Conservation (phyloP, 306 rosid genomes). For the Erythrophleum fordii region DNA sequence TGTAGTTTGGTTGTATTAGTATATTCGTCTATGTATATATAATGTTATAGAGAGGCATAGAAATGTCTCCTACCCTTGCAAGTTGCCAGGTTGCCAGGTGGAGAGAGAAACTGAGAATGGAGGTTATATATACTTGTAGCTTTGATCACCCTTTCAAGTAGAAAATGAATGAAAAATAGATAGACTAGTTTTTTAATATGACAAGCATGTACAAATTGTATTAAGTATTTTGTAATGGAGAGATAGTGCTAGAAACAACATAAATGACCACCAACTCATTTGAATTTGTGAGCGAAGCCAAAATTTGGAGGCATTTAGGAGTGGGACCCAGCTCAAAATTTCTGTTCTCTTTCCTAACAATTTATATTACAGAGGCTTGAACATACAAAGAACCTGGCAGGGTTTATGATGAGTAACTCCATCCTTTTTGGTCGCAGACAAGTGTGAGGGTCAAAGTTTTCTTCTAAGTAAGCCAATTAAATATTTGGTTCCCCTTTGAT, state of each 20-base stretch:
- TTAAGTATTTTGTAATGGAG: slow-evolving; percentile 13
- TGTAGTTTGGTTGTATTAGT: slow-evolving; percentile 18
- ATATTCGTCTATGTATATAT: background rate
- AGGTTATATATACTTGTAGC: background rate
- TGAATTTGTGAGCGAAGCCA: slow-evolving; percentile 63
- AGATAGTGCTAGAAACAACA: slow-evolving; percentile 36
- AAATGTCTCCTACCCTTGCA: background rate
- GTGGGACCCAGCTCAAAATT: slow-evolving; percentile 54
- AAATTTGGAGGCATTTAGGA: slow-evolving; percentile 49
- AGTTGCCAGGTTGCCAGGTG: slow-evolving; percentile 23
- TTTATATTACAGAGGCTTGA: background rate
- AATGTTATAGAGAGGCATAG: background rate
- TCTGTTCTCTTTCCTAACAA: slow-evolving; percentile 17
- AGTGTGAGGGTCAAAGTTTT: slow-evolving; percentile 58
- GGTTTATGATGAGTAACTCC: slow-evolving; percentile 47
- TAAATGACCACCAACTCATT: slow-evolving; percentile 55
- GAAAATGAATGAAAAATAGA: slow-evolving; percentile 24
- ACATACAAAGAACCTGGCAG: slow-evolving; percentile 55
- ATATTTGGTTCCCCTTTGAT: slow-evolving; percentile 42
- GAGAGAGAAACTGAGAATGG: background rate
- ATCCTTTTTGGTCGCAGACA: slow-evolving; percentile 53
- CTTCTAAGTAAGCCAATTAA: slow-evolving; percentile 17
- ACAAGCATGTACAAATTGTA: slow-evolving; percentile 24
- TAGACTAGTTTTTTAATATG: background rate
- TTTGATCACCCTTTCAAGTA: background rate